Percentiles rank a stretch among this genome's conserved stretches.
These are phyloP conservation scores for Nannizziopsis arthrosporioides DNA, from an alignment of 2,329 filamentous ascomycete genomes.

Conservation along the genomic window DNA sequence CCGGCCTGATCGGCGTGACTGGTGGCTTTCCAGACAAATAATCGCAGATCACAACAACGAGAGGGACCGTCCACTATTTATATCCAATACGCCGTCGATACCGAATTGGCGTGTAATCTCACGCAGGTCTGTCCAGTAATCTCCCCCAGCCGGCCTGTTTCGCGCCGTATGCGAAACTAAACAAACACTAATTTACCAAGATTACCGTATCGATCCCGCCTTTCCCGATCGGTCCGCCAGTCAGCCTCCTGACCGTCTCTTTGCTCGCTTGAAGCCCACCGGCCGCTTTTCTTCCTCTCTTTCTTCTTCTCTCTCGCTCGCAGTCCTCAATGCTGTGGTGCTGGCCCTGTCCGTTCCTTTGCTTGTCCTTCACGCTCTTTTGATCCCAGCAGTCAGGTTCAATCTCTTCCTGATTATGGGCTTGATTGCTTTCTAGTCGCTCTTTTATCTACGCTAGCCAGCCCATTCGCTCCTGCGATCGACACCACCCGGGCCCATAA, in stretches of 20 bases:
- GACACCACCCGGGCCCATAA: neutral
- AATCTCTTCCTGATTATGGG: constrained; percentile 7
- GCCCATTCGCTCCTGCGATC: neutral
- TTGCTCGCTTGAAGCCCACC: neutral
- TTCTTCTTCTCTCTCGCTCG: neutral
- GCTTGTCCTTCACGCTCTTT: constrained; percentile 2
- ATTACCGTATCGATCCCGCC: neutral
- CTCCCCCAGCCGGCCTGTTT: no score
- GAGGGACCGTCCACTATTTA: no score
- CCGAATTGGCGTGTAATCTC: no score
- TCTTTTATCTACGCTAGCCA: constrained; percentile 7
- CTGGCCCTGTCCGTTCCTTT: constrained; percentile 7
- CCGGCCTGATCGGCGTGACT: no score
- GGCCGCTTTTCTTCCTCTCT: neutral
- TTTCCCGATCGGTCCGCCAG: neutral
- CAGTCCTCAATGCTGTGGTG: constrained; percentile 1
- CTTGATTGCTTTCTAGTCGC: constrained; percentile 12
- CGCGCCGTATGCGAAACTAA: constrained; percentile 1
- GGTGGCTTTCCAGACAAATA: no score
- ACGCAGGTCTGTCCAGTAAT: neutral
- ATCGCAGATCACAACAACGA: no score
- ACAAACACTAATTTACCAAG: constrained; percentile 3
- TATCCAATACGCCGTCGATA: no score
- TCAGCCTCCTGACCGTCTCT: neutral
- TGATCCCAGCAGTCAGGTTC: constrained; percentile 2